These are phyloP conservation scores for Cryphonectria naterciae DNA, from an alignment of 2,329 filamentous ascomycete genomes.

Conservation along the genomic window DNA sequence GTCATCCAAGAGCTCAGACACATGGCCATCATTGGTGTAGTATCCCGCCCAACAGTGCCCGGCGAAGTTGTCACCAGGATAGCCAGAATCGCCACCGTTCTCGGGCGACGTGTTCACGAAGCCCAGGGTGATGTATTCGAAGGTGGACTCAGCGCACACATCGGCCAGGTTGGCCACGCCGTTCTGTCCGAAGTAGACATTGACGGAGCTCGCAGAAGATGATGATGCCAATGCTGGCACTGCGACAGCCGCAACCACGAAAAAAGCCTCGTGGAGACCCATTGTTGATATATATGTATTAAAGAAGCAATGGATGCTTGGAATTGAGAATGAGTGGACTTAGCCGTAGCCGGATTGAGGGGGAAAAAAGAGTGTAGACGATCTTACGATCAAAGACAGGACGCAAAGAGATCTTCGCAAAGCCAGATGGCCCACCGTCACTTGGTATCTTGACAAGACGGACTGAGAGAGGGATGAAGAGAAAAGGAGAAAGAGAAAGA, in stretches of 20 bases:
- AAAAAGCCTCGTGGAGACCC: constrained; percentile 22
- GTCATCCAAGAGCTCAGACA: constrained; percentile 39
- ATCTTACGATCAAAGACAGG: constrained; percentile 38
- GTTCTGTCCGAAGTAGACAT: constrained; percentile 37
- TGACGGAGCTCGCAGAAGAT: constrained; percentile 20
- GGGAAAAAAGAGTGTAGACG: constrained; percentile 33
- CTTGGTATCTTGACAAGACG: constrained; percentile 33
- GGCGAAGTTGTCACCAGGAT: constrained; percentile 46
- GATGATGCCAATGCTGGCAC: constrained; percentile 29
- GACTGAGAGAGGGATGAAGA: constrained; percentile 28
- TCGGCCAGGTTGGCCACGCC: constrained; percentile 34
- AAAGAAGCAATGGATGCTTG: constrained; percentile 28
- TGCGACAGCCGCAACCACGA: constrained; percentile 29
- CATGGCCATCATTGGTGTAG: constrained; percentile 35
- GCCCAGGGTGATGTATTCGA: constrained; percentile 46
- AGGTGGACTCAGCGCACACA: constrained; percentile 39
- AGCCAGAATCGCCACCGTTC: constrained; percentile 38
- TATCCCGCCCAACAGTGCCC: constrained; percentile 40
- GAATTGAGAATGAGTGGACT: constrained; percentile 31
- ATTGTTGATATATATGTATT: constrained; percentile 26
- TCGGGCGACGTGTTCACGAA: constrained; percentile 47
- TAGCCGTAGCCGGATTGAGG: constrained; percentile 29
- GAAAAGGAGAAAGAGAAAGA: constrained; percentile 6
- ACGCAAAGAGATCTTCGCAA: constrained; percentile 41
- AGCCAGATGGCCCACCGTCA: constrained; percentile 35